A percentile compares a stretch with the other conserved stretches of the same genome.
These are phyloP conservation scores for Streptanthus diversifolius DNA, from an alignment of 345 rosid genomes.

Conservation along the genomic window DNA sequence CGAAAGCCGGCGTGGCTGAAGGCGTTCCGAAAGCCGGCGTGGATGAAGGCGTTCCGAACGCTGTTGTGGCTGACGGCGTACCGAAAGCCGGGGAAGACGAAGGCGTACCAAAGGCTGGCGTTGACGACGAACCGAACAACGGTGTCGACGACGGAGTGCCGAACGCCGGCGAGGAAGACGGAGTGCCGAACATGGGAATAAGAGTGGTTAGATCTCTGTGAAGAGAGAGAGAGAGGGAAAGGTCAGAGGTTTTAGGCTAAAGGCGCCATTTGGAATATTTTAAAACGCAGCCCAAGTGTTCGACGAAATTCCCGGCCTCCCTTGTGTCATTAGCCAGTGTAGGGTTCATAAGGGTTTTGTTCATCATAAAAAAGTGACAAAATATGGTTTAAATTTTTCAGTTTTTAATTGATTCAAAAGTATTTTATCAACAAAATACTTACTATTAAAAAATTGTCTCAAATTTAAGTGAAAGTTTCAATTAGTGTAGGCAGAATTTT, in stretches of 20 bases:
- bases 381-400: too few relatives aligned
- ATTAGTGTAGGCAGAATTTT: too few relatives aligned
- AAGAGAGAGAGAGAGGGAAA: background rate
- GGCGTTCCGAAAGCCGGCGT: slow-evolving; percentile 49
- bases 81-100: slow-evolving; percentile 47
- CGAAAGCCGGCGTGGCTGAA: slow-evolving; percentile 50
- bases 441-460: too few relatives aligned
- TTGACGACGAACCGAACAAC: slow-evolving; percentile 45
- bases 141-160: slow-evolving; percentile 44
- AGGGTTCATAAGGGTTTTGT: background rate
- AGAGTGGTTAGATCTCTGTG: slow-evolving; percentile 35
- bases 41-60: slow-evolving; percentile 47
- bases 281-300: slow-evolving; percentile 17
- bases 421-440: too few relatives aligned
- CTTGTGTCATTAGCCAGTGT: background rate
- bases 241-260: background rate
- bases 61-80: slow-evolving; percentile 46
- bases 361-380: too few relatives aligned
- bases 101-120: slow-evolving; percentile 48
- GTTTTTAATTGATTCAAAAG: too few relatives aligned
- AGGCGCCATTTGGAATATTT: slow-evolving; percentile 18
- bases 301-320: slow-evolving; percentile 11
- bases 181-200: slow-evolving; percentile 49
- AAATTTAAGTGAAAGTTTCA: too few relatives aligned
- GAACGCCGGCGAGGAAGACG: slow-evolving; percentile 51